Conservation (phyloP, 495 filamentous ascomycete genomes). For the Lasiosphaeria hispida region DNA sequence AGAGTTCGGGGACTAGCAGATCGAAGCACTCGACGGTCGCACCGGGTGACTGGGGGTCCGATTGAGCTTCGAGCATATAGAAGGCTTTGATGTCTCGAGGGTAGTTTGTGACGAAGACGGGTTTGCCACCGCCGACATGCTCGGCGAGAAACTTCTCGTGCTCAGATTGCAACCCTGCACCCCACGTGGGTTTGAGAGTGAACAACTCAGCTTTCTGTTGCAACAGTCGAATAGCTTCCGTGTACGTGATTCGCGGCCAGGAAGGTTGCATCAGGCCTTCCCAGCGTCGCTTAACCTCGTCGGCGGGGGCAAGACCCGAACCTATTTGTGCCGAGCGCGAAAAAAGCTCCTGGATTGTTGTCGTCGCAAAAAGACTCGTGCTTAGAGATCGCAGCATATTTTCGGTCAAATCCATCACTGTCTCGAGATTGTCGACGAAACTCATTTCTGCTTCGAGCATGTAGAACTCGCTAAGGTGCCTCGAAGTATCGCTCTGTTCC, state of each 20-base stretch:
- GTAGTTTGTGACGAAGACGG: slow-evolving; percentile 93
- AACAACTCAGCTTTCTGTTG: slow-evolving; percentile 64
- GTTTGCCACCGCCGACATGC: slow-evolving; percentile 60
- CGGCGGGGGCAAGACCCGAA: slow-evolving; percentile 33
- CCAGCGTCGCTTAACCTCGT: slow-evolving; percentile 68
- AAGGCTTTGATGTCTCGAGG: slow-evolving; percentile 85
- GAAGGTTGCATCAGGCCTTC: slow-evolving; percentile 52
- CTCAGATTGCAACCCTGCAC: slow-evolving; percentile 78
- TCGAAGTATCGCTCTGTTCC: slow-evolving; percentile 88
- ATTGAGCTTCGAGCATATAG: slow-evolving; percentile 76
- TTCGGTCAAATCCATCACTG: slow-evolving; percentile 77
- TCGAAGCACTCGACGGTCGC: slow-evolving; percentile 92
- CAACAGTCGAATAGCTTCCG: slow-evolving; percentile 68
- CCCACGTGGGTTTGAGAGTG: slow-evolving; percentile 64
- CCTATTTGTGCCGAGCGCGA: slow-evolving; percentile 28
- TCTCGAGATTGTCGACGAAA: slow-evolving; percentile 67
- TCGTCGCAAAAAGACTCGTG: slow-evolving; percentile 51
- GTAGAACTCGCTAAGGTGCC: slow-evolving; percentile 96
- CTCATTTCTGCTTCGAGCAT: slow-evolving; percentile 92
- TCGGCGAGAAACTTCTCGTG: slow-evolving; percentile 88
- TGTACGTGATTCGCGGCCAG: slow-evolving; percentile 88
- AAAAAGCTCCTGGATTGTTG: slow-evolving; percentile 59
- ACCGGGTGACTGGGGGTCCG: slow-evolving; percentile 21
- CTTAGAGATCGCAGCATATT: slow-evolving; percentile 65
- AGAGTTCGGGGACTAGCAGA: slow-evolving; percentile 82